phyloP scores from a whole-genome alignment of 805 yeast species.

The Deakozyma indianensis region DNA sequence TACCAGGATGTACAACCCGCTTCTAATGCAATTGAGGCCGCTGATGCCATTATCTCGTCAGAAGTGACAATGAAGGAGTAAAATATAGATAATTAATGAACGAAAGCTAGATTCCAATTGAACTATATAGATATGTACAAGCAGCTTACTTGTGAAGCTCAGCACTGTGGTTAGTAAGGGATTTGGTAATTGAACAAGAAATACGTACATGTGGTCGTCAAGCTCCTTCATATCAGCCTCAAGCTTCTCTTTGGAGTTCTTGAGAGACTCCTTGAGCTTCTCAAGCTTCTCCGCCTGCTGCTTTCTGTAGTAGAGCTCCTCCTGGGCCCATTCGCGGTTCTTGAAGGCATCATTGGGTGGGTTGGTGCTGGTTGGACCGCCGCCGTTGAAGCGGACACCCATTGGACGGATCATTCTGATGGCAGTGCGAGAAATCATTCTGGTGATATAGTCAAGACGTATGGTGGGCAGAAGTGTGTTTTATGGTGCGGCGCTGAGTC shows the following conservation, averaged over 20 bases:
- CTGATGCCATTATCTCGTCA: slow-evolving; percentile 8
- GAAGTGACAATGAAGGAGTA: slow-evolving; percentile 3
- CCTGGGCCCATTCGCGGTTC: slow-evolving; percentile 90
- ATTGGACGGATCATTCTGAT: slow-evolving; percentile 7
- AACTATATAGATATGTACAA: background rate
- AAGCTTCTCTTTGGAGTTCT: slow-evolving; percentile 33
- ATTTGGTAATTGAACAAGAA: slow-evolving; percentile 1
- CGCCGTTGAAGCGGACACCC: slow-evolving; percentile 30
- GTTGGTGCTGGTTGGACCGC: slow-evolving; percentile 47
- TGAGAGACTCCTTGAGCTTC: slow-evolving; percentile 59
- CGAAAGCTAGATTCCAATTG: background rate
- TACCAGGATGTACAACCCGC: slow-evolving; percentile 16
- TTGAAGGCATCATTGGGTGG: slow-evolving; percentile 47
- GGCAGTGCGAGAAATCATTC: slow-evolving; percentile 7
- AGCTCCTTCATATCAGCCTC: slow-evolving; percentile 17
- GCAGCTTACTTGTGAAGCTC: background rate
- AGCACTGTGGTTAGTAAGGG: background rate
- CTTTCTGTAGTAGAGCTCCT: slow-evolving; percentile 70
- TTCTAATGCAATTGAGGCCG: background rate
- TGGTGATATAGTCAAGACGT: slow-evolving; percentile 4
- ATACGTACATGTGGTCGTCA: slow-evolving; percentile 14
- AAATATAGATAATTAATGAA: slow-evolving; percentile 3
- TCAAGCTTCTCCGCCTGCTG: slow-evolving; percentile 83
- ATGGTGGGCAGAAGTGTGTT: slow-evolving; percentile 1
- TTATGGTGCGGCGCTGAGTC: background rate